Evolutionary conservation across 306 rosid species (phyloP).

Genomic region (Malus sieversii): DNA sequence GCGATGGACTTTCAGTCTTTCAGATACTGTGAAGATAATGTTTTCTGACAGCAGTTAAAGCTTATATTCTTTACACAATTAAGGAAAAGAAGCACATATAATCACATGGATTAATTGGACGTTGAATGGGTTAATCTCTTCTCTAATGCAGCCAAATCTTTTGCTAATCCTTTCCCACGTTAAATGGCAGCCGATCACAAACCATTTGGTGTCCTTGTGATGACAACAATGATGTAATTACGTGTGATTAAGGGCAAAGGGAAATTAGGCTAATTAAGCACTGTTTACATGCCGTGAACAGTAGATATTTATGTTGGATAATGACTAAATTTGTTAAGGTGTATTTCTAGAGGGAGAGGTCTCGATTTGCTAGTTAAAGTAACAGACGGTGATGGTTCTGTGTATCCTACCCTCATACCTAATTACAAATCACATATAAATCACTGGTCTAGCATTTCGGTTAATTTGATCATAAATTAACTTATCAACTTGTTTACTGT

Average conservation of each 20-base stretch:
- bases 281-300: background rate
- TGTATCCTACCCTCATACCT: too few relatives aligned
- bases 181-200: background rate
- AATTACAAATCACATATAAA: too few relatives aligned
- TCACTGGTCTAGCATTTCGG: too few relatives aligned
- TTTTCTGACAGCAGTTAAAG: background rate
- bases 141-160: background rate
- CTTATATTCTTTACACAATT: background rate
- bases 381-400: too few relatives aligned
- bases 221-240: background rate
- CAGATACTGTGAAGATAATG: background rate
- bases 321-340: too few relatives aligned
- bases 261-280: background rate
- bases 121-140: background rate
- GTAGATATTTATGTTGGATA: too few relatives aligned
- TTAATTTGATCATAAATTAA: too few relatives aligned
- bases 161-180: background rate
- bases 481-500: too few relatives aligned
- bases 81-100: background rate
- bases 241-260: background rate
- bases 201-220: background rate
- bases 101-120: background rate
- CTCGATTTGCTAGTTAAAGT: too few relatives aligned
- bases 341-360: too few relatives aligned
- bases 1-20: background rate